Evolutionary conservation across 495 filamentous ascomycete species (phyloP), one percentile per base, ranked within the genome.

Genomic region (Penicillium subrubescens): DNA sequence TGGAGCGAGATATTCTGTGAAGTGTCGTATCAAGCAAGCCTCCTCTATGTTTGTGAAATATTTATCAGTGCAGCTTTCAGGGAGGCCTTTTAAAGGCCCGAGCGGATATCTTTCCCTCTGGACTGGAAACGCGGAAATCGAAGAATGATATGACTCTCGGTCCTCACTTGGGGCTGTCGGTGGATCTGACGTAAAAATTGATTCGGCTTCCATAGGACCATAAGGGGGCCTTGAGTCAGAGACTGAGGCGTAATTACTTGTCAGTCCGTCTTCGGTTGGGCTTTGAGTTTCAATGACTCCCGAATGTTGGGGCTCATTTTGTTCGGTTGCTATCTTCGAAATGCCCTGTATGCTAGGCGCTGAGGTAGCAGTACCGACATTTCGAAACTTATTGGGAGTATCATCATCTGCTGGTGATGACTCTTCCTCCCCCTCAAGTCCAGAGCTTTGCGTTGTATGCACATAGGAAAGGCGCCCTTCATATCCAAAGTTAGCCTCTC

Each of bases 21-120:
- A 77, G 35, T 77, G 68, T 6, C 73, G 58, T 39, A 75, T 71
- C 43, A 77, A 60, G 25, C 69, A 71, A 21, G 69, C 73, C 58
- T 75, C 71, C 31, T 73, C 55, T 19, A 67, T 27, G 23, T 29
- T 60, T 5, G 59, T 48, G 17, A 61, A 66, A 17, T 62, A 64
- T 3, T 25, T 48, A 15, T 59, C 57, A 6, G 50, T 52, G 21
- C 34, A 7, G 10, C 14, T 35, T 5, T 62, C 57, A 5, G 60
- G 57, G 14, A 66, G 53, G 1, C 35, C 35, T 12, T 39, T 39
- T 15, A 39, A 39, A 39, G 35, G 35, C 35, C 35, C 35, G 12
- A 61, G 48, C 2, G 60, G 67, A 53, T 69, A 69, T 53, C 37
- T 56, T 25, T 52, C 31, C 35, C 63, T 44, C 39, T 34, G 4